Evolutionary conservation across 2,329 filamentous ascomycete species (phyloP).

Genomic region (Aschersonia sp.): DNA sequence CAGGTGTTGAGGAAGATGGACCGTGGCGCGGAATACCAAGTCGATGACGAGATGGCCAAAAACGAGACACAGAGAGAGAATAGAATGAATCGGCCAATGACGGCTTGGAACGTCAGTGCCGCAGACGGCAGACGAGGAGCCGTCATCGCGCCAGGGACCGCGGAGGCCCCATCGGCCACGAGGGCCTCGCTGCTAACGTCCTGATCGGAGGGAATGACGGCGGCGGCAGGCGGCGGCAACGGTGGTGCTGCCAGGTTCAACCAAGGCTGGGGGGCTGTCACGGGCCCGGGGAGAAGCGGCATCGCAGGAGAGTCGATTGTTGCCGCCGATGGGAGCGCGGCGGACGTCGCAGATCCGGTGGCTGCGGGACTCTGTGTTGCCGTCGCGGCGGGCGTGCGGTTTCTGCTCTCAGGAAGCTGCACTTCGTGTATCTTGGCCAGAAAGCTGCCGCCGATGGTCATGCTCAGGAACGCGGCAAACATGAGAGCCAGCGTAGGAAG

Average conservation of each 20-base stretch:
- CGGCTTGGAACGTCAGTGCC: slow-evolving; percentile 33
- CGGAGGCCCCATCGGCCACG: slow-evolving; percentile 18
- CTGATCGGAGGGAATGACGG: slow-evolving; percentile 50
- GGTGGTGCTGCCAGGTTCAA: neutral
- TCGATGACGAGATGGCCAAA: slow-evolving; percentile 41
- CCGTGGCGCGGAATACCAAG: slow-evolving; percentile 43
- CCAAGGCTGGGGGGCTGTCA: slow-evolving; percentile 15
- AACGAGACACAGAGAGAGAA: slow-evolving; percentile 40
- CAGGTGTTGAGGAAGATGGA: slow-evolving; percentile 47
- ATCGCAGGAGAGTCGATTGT: slow-evolving; percentile 2
- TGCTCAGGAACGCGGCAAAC: slow-evolving; percentile 36
- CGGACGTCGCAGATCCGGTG: neutral
- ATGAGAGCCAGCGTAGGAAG: slow-evolving; percentile 41
- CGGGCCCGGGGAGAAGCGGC: slow-evolving; percentile 23
- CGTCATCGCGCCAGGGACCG: slow-evolving; percentile 14
- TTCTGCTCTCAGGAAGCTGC: slow-evolving; percentile 38
- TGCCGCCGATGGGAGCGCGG: slow-evolving; percentile 3
- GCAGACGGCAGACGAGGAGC: slow-evolving; percentile 3
- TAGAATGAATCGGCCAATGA: slow-evolving; percentile 43
- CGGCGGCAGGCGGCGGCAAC: slow-evolving; percentile 20
- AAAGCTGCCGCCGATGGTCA: slow-evolving; percentile 42
- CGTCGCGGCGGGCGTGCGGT: slow-evolving; percentile 14
- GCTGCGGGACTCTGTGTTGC: neutral
- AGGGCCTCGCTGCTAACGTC: slow-evolving; percentile 47
- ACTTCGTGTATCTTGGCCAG: slow-evolving; percentile 44